Evolutionary conservation across 2,329 filamentous ascomycete genomes (phyloP).

Genomic region (Mycosphaerella sp.): DNA sequence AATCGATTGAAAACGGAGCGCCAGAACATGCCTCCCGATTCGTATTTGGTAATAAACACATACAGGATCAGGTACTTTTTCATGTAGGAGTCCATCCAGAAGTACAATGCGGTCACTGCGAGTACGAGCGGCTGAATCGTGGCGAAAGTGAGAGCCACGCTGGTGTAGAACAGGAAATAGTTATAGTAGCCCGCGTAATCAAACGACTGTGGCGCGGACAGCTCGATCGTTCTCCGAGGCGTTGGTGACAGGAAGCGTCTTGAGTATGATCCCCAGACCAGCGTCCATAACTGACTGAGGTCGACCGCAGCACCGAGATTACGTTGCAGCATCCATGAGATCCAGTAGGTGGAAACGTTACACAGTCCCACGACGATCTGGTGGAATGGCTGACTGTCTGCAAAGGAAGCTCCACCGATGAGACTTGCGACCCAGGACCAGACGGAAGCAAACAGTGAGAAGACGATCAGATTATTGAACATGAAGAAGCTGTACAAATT

Average conservation of each 20-base stretch:
- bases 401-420: constrained; percentile 50
- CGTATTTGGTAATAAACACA: constrained; percentile 92
- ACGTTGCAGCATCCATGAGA: constrained; percentile 86
- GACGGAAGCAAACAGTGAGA: constrained; percentile 80
- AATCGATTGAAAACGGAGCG: constrained; percentile 87
- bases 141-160: constrained; percentile 78
- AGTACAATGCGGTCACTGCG: constrained; percentile 82
- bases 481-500: constrained; percentile 95
- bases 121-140: constrained; percentile 82
- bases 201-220: constrained; percentile 85
- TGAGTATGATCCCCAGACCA: constrained; percentile 77
- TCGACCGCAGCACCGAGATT: constrained; percentile 92
- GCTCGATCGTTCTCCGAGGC: constrained; percentile 82
- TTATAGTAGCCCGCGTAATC: constrained; percentile 98
- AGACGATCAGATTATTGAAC: constrained; percentile 93
- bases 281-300: constrained; percentile 76
- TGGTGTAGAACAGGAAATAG: constrained; percentile 92
- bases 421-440: constrained; percentile 58
- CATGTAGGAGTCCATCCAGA: constrained; percentile 74
- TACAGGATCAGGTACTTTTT: constrained; percentile 93
- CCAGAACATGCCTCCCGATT: constrained; percentile 92
- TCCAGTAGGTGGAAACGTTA: constrained; percentile 82
- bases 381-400: constrained; percentile 55
- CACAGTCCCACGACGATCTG: constrained; percentile 70
- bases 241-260: constrained; percentile 82